Percentiles rank a stretch among this genome's conserved stretches.
Evolutionary conservation across 331 rosid genomes (phyloP).

Genomic region (Arachis monticola): DNA sequence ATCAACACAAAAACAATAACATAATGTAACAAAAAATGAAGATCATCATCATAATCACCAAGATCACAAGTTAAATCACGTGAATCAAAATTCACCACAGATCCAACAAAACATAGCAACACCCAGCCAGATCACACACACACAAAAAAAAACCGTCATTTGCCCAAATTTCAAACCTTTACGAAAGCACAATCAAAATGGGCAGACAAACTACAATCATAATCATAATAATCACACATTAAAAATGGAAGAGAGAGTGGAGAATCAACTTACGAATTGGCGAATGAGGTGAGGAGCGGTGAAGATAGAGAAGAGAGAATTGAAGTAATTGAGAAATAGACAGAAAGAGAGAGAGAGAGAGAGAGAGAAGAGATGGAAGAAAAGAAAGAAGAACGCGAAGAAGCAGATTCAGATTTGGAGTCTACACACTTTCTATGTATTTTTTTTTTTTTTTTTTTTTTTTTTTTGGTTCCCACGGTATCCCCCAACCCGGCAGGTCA

Average conservation of each 20-base stretch:
- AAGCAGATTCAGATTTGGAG: constrained; percentile 39
- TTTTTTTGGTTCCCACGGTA: no score
- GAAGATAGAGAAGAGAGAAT: not conserved
- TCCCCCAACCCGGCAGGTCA: no score
- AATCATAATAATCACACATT: not conserved
- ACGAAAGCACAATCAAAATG: constrained; percentile 10
- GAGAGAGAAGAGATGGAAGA: constrained; percentile 22
- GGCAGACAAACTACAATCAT: not conserved
- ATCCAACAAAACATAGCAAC: constrained; percentile 46
- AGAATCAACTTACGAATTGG: constrained; percentile 55
- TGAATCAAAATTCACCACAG: constrained; percentile 14
- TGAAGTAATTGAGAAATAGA: constrained; percentile 1
- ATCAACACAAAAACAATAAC: constrained; percentile 13
- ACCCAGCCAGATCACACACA: constrained; percentile 33
- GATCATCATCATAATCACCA: not conserved
- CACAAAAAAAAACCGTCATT: not conserved
- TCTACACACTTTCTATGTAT: constrained; percentile 11
- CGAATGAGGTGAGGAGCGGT: constrained; percentile 30
- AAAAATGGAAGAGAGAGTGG: not conserved
- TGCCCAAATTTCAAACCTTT: constrained; percentile 33
- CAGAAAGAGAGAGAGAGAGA: not conserved
- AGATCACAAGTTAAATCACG: no score
- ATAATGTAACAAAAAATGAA: not conserved
- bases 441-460: no score
- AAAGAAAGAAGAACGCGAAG: constrained; percentile 13